Evolutionary conservation across 192 early-diverging fungal species (phyloP), one percentile per base, ranked within the genome.

Genomic region (Polychytrium aggregatum): DNA sequence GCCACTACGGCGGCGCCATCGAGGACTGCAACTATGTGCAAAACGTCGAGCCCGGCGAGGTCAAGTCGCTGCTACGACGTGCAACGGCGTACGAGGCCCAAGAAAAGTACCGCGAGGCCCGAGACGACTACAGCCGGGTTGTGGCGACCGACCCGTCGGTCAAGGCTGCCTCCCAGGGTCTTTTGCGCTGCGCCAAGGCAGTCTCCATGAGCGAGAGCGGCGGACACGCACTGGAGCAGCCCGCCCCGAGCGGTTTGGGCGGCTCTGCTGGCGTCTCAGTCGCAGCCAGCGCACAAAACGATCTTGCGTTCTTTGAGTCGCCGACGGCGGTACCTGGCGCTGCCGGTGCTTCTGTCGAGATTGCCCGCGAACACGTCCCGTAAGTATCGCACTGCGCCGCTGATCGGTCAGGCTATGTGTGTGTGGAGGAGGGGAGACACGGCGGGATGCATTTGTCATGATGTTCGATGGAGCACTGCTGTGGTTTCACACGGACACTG

Each of bases 71-170:
- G 20, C 65, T 84, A 55, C 72, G 90, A 1, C 65, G 86, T 1
- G 89, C 84, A 6, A 73, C 74, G 22, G 90, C 89, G 1, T 81
- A 73, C 44, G 94, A 98, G 63, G 70, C 73, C 3, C 48, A 80
- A 38, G 92, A 95, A 64, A 84, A 84, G 50, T 94, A 84, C 59
- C 57, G 61, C 11, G 72, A 76, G 34, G 94, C 89, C 21, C 57
- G 41, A 14, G 48, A 57, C 14, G 70, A 73, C 52, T 74, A 68
- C 56, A 50, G 58, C 28, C 35, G 24, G 25, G 33, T 74, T 8
- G 44, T 65, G 57, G 48, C 38, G 24, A 39, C 65, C 13, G 67
- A 65, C 34, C 25, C 57, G 30, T 44, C 36, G 39, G 50, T 55
- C 17, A 67, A 63, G 37, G 59, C 43, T 28, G 70, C 72, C 6